Conservation (phyloP, 1,284 basidiomycete species). For the Cutaneotrichosporon cutaneum region DNA sequence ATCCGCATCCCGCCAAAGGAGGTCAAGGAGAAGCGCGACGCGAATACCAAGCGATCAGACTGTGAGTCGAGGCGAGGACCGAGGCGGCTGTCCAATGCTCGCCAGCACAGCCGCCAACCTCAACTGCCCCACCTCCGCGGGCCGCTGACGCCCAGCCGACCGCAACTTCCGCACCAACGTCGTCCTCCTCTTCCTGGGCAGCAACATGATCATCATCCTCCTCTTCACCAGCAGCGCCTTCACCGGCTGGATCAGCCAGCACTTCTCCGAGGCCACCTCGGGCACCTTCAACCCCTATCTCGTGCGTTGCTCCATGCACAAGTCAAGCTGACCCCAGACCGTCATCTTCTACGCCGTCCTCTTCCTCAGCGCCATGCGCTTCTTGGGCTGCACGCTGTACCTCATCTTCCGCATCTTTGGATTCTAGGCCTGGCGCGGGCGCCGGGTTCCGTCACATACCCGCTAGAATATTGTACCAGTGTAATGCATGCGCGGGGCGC, state of each 20-base stretch:
- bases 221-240: slow-evolving; percentile 78
- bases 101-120: too few species aligned
- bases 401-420: slow-evolving; percentile 64
- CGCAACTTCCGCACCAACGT: slow-evolving; percentile 63
- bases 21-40: slow-evolving; percentile 75
- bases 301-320: slow-evolving; percentile 25
- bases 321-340: slow-evolving; percentile 40
- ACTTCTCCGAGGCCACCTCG: slow-evolving; percentile 57
- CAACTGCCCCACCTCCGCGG: too few species aligned
- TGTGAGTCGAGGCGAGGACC: slow-evolving; percentile 31
- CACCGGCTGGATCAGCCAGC: slow-evolving; percentile 51
- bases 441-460: neutral
- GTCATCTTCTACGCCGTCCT: slow-evolving; percentile 81
- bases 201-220: slow-evolving; percentile 79
- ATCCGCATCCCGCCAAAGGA: slow-evolving; percentile 59
- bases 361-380: slow-evolving; percentile 72
- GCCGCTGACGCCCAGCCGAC: slow-evolving; percentile 10
- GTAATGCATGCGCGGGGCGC: slow-evolving; percentile 8
- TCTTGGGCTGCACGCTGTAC: slow-evolving; percentile 72
- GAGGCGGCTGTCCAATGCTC: neutral
- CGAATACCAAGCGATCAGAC: slow-evolving; percentile 86
- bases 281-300: slow-evolving; percentile 76
- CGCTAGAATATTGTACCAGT: slow-evolving; percentile 6
- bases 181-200: slow-evolving; percentile 78
- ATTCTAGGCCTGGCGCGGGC: slow-evolving; percentile 6